phyloP scores from a whole-genome alignment of 257 asterid genomes.

The Nicotiana obtusifolia region DNA sequence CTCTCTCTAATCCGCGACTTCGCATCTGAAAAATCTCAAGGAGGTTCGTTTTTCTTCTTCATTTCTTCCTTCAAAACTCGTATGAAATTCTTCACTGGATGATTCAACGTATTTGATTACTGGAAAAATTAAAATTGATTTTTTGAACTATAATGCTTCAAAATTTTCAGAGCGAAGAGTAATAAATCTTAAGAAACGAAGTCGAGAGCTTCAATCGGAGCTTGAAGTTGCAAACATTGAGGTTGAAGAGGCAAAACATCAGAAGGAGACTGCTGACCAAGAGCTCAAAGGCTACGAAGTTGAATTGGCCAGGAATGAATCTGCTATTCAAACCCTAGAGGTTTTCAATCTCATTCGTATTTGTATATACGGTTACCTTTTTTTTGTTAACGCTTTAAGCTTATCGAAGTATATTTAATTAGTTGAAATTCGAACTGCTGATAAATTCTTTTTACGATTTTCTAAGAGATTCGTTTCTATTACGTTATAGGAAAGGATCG shows the following conservation, averaged over 20 bases:
- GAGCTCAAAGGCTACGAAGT: conserved; percentile 71
- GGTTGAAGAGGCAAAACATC: conserved; percentile 56
- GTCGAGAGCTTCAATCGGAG: conserved; percentile 52
- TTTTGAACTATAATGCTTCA: neutral
- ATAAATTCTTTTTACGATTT: neutral
- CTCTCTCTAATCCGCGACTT: conserved; percentile 60
- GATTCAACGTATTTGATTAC: neutral
- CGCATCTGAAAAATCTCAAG: conserved; percentile 65
- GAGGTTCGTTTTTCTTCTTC: conserved; percentile 36
- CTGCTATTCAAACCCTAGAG: conserved; percentile 59
- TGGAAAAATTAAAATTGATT: neutral
- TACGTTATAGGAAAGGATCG: conserved; percentile 50
- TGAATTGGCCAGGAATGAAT: conserved; percentile 52
- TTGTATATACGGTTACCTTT: neutral
- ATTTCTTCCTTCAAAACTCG: neutral
- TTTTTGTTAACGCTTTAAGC: neutral
- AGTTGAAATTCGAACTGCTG: neutral
- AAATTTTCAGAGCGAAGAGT: conserved; percentile 45
- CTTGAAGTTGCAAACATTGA: conserved; percentile 36
- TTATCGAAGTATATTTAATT: neutral
- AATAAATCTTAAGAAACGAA: conserved; percentile 48
- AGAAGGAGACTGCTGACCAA: conserved; percentile 59
- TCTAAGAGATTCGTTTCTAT: neutral
- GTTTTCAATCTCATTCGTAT: conserved; percentile 20
- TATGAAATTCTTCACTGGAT: neutral